These are phyloP conservation scores for Candida insectorum DNA, from an alignment of 805 yeast species.

Conservation along the genomic window DNA sequence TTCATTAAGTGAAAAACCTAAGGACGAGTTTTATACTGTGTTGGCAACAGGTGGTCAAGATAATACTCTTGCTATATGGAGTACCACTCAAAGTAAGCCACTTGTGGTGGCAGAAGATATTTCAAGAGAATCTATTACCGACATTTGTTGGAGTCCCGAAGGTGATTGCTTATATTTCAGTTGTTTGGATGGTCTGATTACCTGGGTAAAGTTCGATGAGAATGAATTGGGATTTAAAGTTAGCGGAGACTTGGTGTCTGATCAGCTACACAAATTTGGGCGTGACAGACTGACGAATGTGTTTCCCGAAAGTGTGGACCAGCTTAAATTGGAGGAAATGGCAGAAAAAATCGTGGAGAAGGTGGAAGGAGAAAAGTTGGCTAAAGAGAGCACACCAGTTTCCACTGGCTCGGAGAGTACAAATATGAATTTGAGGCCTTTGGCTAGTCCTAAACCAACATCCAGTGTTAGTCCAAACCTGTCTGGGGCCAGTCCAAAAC, in stretches of 20 bases:
- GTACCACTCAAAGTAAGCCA: constrained; percentile 72
- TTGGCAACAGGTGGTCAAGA: constrained; percentile 98
- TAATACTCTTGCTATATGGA: constrained; percentile 84
- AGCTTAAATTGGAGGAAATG: constrained; percentile 66
- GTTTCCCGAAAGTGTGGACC: constrained; percentile 84
- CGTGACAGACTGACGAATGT: constrained; percentile 80
- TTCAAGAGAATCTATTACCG: constrained; percentile 76
- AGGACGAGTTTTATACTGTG: constrained; percentile 54
- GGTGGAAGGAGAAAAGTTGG: neutral
- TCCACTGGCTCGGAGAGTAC: neutral
- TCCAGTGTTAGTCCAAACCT: neutral
- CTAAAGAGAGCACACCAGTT: constrained; percentile 1
- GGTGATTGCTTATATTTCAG: constrained; percentile 73
- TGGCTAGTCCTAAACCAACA: constrained; percentile 2
- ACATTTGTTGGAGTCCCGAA: constrained; percentile 82
- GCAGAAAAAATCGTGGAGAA: constrained; percentile 1
- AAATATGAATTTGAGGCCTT: too few relatives aligned
- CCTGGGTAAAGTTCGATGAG: constrained; percentile 60
- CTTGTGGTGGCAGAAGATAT: constrained; percentile 76
- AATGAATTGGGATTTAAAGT: constrained; percentile 67
- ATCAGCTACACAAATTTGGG: constrained; percentile 78
- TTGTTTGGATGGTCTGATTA: constrained; percentile 81
- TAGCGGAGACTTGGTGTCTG: constrained; percentile 56
- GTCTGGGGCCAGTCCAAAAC: neutral
- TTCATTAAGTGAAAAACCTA: constrained; percentile 25